Evolutionary conservation across 2,329 filamentous ascomycete genomes (phyloP), one percentile per base, ranked within the genome.

Genomic region (Nemania diffusa): DNA sequence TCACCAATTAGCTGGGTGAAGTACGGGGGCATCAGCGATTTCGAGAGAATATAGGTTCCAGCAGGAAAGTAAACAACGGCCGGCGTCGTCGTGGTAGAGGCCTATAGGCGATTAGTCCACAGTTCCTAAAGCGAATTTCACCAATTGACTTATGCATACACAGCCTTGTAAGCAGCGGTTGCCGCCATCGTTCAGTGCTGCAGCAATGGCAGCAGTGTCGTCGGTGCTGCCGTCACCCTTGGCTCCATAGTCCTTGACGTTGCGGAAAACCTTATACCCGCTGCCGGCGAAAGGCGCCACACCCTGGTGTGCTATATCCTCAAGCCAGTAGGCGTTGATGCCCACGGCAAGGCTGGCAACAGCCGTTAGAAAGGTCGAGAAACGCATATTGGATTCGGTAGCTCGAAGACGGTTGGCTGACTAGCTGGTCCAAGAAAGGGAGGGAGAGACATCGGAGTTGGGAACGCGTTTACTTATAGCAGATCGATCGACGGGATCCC

Each of bases 1-100:
- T 90, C 87, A 46, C 88, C 88, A 62, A 90, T 82, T 15, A 91
- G 77, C 75, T 89, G 84, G 5, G 88, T 91, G 67, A 86, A 85
- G 77, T 90, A 91, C 72, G 88, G 89, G 72, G 88, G 83, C 60
- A 88, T 83, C 68, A 91, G 87, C 1, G 85, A 81, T 0, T 79
- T 78, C 48, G 83, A 87, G 64, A 89, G 81, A 1, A 87, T 57
- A 69, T 91, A 91, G 0, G 83, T 88, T 50, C 81, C 81, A 2
- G 78, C 72, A 13, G 81, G 81, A 68, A 83, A 83, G 71, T 83
- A 83, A 17, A 83, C 79, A 32, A 83, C 72, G 6, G 79, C 81
- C 20, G 80, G 80, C 8, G 77, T 82, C 22, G 73, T 79, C 11
- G 80, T 82, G 2, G 79, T 78, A 20, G 80, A 81, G 32, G 77